Conservation (phyloP, 495 filamentous ascomycete genomes). For the Penicillium pulvis region DNA sequence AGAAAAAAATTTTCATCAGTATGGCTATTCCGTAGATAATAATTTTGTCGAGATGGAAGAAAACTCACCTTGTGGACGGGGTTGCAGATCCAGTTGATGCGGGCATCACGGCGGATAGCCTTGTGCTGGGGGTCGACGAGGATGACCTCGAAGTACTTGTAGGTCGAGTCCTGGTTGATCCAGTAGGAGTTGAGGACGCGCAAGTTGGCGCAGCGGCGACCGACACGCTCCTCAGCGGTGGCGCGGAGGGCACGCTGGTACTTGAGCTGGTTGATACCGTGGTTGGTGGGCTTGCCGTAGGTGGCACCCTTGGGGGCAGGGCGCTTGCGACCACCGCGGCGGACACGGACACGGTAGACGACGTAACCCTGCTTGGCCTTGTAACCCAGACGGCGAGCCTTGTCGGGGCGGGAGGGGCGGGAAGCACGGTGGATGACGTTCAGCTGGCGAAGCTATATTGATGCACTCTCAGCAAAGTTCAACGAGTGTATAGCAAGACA, state of each 20-base stretch:
- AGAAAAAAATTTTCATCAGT: constrained; percentile 26
- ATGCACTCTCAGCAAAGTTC: constrained; percentile 99
- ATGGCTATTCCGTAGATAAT: not conserved
- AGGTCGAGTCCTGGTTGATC: constrained; percentile 99
- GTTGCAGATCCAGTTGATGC: constrained; percentile 99
- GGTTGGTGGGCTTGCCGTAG: constrained; percentile 99
- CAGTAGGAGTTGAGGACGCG: constrained; percentile 99
- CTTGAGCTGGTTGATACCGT: constrained; percentile 99
- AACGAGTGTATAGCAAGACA: constrained; percentile 98
- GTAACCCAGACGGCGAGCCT: constrained; percentile 99
- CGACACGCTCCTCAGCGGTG: constrained; percentile 99
- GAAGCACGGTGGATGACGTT: constrained; percentile 99
- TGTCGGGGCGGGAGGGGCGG: constrained; percentile 97
- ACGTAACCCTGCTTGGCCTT: constrained; percentile 99
- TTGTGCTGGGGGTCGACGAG: constrained; percentile 99
- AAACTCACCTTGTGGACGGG: constrained; percentile 86
- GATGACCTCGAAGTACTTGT: constrained; percentile 99
- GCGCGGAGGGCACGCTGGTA: constrained; percentile 98
- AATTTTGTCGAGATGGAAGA: not conserved
- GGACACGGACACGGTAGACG: constrained; percentile 97
- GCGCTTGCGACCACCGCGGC: constrained; percentile 95
- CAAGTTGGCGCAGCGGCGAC: constrained; percentile 96
- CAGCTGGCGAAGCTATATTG: constrained; percentile 98
- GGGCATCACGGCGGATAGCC: constrained; percentile 96
- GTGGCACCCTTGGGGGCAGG: constrained; percentile 97